phyloP scores from a whole-genome alignment of 2,329 filamentous ascomycete species.

The Diaporthe citriasiana region DNA sequence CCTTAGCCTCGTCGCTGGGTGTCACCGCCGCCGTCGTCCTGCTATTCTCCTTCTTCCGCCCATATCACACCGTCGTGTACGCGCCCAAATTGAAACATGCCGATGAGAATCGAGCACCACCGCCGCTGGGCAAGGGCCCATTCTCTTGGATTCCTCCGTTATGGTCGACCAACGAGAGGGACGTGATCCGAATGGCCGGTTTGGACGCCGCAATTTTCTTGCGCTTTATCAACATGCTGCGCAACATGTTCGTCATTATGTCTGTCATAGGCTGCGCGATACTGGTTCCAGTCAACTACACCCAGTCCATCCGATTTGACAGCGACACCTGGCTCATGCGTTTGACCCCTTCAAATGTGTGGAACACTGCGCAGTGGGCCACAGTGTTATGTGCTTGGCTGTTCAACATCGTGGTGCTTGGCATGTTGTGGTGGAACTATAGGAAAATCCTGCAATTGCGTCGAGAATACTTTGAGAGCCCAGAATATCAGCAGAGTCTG shows the following conservation, averaged over 20 bases:
- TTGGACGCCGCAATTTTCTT: constrained; percentile 94
- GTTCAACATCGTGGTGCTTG: constrained; percentile 81
- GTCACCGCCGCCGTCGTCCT: constrained; percentile 81
- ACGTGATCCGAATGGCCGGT: constrained; percentile 85
- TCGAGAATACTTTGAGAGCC: constrained; percentile 84
- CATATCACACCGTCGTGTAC: constrained; percentile 93
- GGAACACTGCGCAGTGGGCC: constrained; percentile 68
- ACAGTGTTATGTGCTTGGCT: constrained; percentile 72
- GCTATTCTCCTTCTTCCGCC: constrained; percentile 89
- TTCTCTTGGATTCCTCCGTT: constrained; percentile 90
- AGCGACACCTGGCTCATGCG: constrained; percentile 65
- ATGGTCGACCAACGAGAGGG: constrained; percentile 81
- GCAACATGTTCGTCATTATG: constrained; percentile 86
- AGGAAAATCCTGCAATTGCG: constrained; percentile 78
- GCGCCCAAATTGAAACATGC: constrained; percentile 94
- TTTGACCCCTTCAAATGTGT: constrained; percentile 72
- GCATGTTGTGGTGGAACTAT: constrained; percentile 94
- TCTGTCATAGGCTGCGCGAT: constrained; percentile 81
- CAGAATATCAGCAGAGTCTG: constrained; percentile 89
- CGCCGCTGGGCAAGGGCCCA: constrained; percentile 86
- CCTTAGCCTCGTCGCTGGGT: constrained; percentile 83
- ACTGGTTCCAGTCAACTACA: constrained; percentile 84
- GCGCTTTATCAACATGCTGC: constrained; percentile 89
- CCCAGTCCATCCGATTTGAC: constrained; percentile 57
- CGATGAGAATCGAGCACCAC: constrained; percentile 90